Percentiles rank a stretch among this genome's conserved stretches.
Conservation (phyloP, 2,329 filamentous ascomycete species). For the Blastomyces percursus region DNA sequence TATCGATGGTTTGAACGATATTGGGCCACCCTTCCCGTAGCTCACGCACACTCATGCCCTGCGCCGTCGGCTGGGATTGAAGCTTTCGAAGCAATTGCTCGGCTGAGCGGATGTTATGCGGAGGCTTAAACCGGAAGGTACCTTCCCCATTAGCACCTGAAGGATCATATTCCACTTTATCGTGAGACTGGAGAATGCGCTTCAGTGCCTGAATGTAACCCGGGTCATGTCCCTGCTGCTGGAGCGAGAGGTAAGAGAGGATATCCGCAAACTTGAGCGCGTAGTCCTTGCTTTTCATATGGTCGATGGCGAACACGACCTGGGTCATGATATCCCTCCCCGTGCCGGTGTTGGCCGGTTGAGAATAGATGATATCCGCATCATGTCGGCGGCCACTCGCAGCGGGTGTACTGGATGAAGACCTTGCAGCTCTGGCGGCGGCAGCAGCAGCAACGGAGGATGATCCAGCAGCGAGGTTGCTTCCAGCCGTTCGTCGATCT, state of each 20-base stretch:
- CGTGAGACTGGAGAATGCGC: conserved; percentile 55
- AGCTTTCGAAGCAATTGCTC: conserved; percentile 70
- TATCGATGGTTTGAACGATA: conserved; percentile 65
- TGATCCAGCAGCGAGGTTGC: conserved; percentile 53
- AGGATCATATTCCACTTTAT: conserved; percentile 50
- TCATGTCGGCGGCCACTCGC: conserved; percentile 53
- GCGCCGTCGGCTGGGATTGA: conserved; percentile 68
- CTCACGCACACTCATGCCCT: conserved; percentile 74
- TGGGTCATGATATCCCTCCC: conserved; percentile 77
- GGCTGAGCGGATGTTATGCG: conserved; percentile 69
- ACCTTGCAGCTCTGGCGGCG: neutral
- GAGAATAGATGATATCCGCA: conserved; percentile 53
- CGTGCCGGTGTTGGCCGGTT: conserved; percentile 63
- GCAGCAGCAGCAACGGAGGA: conserved; percentile 3
- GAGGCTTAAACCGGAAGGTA: conserved; percentile 72
- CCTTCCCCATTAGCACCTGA: conserved; percentile 56
- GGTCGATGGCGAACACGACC: conserved; percentile 75
- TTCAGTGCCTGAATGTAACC: conserved; percentile 51
- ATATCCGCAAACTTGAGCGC: conserved; percentile 64
- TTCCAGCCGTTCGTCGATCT: conserved; percentile 40
- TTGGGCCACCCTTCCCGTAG: conserved; percentile 92
- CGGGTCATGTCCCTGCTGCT: conserved; percentile 48
- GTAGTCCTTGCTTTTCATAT: conserved; percentile 60
- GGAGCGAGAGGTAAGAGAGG: conserved; percentile 66
- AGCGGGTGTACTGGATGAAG: conserved; percentile 17